These are phyloP conservation scores for Dothideomycetes sp. DNA, from an alignment of 2,329 filamentous ascomycete genomes.

Conservation along the genomic window DNA sequence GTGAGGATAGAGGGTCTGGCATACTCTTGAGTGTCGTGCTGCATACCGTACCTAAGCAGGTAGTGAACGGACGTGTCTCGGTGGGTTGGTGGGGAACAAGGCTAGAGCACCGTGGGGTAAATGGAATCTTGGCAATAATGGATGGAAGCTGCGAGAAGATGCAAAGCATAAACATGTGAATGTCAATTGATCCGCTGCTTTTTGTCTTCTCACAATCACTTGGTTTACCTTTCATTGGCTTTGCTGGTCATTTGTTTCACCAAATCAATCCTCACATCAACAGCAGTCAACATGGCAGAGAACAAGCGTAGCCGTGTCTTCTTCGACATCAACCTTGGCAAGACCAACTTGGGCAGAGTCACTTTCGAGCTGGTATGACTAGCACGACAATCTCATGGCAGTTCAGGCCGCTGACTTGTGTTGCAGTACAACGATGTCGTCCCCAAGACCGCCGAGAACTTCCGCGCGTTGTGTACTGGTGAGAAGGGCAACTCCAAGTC, in stretches of 20 bases:
- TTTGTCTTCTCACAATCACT: no score
- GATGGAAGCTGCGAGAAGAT: background rate
- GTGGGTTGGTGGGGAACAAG: background rate
- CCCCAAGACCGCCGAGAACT: constrained; percentile 94
- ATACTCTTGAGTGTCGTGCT: background rate
- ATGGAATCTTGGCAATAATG: background rate
- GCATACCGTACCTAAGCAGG: background rate
- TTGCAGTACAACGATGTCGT: constrained; percentile 51
- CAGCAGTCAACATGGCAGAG: constrained; percentile 12
- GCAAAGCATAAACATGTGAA: background rate
- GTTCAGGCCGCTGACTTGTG: background rate
- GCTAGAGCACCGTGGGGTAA: background rate
- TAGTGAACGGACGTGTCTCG: background rate
- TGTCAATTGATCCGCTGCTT: background rate
- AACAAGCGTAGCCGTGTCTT: constrained; percentile 66
- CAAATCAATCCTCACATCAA: background rate
- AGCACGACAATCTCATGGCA: background rate
- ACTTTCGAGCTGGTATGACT: constrained; percentile 68
- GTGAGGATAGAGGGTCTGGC: background rate
- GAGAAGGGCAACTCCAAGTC: constrained; percentile 79
- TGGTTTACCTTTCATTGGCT: no score
- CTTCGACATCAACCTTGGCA: constrained; percentile 83
- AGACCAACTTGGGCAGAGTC: constrained; percentile 64
- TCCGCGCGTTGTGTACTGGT: constrained; percentile 85
- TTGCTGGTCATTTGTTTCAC: no score